Evolutionary conservation across 345 rosid species (phyloP), one percentile per base, ranked within the genome.

Genomic region (Sapria himalayana): DNA sequence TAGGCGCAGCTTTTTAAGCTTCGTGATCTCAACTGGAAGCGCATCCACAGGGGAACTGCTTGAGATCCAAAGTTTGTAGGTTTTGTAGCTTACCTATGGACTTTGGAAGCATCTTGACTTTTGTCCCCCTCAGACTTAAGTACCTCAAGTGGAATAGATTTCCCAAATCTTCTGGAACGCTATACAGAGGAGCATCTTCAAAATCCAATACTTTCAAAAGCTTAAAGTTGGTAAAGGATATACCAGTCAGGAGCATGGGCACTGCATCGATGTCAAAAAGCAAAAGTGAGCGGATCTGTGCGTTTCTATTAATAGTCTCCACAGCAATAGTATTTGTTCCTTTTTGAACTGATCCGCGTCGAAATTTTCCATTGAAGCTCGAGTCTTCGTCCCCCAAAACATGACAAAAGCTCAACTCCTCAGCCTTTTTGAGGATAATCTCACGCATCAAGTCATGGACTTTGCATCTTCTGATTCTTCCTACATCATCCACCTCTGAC

Each of bases 31-130:
- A 15, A 37, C 46, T 0, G 75, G 75, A 47, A 69, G 39, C 25
- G 39, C 43, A 0, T 62, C 49, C 33, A 64, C 61, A 23, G 45
- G 21, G 19, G 71, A 35, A n/a, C n/a, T n/a, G 66, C 15, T 64
- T 69, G 34, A 69, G 64, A 37, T 69, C 71, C 25, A 69, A 35
- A 1, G 68, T 69, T 50, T 64, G 71, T 3, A 69, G 50, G 40
- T 64, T 58, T 12, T 35, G 58, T 23, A 69, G 71, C 60, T 55
- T 58, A 34, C 53, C 55, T 5, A 69, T 64, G 2, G 63, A 49
- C n/a, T 35, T 46, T 1, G 75, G 71, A 23, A 69, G 19, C 6
- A 8, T 24, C 13, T 42, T 46, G 6, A 69, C 40, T 56, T 50
- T 55, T 2, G 75, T 61, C 20, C 17, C 15, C 50, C 63, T 52